A percentile compares a stretch with the other conserved stretches of the same genome.
phyloP scores from a whole-genome alignment of 2,329 filamentous ascomycete species.

The Calycina herbarum region DNA sequence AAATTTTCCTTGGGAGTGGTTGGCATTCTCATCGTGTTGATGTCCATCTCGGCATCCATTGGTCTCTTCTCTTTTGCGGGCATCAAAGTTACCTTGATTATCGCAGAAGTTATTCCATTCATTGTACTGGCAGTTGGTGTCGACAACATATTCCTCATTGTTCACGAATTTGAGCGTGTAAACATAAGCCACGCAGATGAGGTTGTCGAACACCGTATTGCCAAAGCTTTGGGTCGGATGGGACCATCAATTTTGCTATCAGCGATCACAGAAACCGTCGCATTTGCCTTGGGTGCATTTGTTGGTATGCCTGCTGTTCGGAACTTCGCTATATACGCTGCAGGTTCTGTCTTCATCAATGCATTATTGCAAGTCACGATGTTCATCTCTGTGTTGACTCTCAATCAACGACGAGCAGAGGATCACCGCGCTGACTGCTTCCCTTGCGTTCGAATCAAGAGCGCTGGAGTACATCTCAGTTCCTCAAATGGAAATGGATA shows the following conservation, averaged over 20 bases:
- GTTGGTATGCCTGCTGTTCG: slow-evolving; percentile 97
- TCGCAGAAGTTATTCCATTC: slow-evolving; percentile 97
- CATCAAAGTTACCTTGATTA: slow-evolving; percentile 94
- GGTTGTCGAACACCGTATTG: slow-evolving; percentile 80
- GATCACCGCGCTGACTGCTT: slow-evolving; percentile 87
- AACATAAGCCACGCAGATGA: slow-evolving; percentile 91
- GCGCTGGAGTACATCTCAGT: slow-evolving; percentile 66
- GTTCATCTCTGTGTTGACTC: slow-evolving; percentile 86
- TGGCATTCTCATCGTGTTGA: slow-evolving; percentile 91
- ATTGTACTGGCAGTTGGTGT: slow-evolving; percentile 95
- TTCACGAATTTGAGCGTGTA: slow-evolving; percentile 95
- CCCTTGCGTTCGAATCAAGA: slow-evolving; percentile 80
- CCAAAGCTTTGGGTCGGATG: slow-evolving; percentile 89
- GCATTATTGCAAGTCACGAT: slow-evolving; percentile 95
- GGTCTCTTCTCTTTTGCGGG: slow-evolving; percentile 90
- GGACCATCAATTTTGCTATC: slow-evolving; percentile 95
- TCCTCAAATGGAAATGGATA: slow-evolving; percentile 57
- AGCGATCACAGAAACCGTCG: slow-evolving; percentile 89
- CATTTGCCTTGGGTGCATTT: slow-evolving; percentile 88
- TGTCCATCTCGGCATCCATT: slow-evolving; percentile 95
- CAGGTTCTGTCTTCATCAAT: slow-evolving; percentile 95
- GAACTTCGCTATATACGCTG: slow-evolving; percentile 96
- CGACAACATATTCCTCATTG: slow-evolving; percentile 98
- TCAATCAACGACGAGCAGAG: slow-evolving; percentile 91
- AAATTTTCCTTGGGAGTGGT: slow-evolving; percentile 96